Percentiles rank a stretch among this genome's conserved stretches.
These are phyloP conservation scores for Agrocybe chaxingu DNA, from an alignment of 768 basidiomycete species.

Conservation along the genomic window DNA sequence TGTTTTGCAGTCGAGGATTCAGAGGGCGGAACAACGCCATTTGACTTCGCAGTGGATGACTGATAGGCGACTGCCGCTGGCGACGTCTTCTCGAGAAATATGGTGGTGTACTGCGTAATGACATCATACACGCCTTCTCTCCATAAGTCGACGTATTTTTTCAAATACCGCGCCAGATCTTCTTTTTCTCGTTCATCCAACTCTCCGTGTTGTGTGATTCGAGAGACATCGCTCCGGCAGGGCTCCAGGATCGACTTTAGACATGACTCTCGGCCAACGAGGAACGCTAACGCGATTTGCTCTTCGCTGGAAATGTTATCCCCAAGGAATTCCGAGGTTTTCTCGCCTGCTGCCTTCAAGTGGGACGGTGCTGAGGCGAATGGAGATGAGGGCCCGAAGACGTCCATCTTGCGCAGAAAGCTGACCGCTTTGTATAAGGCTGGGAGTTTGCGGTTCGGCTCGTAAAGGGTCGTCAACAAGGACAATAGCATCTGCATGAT, in stretches of 20 bases:
- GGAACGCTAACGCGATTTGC: conserved; percentile 84
- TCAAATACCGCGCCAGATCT: conserved; percentile 74
- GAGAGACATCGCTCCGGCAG: conserved; percentile 43
- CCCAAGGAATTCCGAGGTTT: conserved; percentile 21
- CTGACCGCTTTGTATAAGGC: conserved; percentile 87
- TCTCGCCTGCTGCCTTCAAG: conserved; percentile 19
- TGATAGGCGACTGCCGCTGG: conserved; percentile 8
- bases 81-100: conserved; percentile 71
- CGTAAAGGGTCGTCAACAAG: conserved; percentile 74
- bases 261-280: conserved; percentile 63
- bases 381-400: conserved; percentile 38
- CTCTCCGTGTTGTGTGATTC: conserved; percentile 31
- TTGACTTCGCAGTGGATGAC: conserved; percentile 15
- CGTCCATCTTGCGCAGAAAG: conserved; percentile 82
- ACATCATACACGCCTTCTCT: conserved; percentile 91
- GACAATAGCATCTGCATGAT: conserved; percentile 73
- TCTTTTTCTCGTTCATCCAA: conserved; percentile 61
- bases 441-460: conserved; percentile 81
- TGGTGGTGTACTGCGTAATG: conserved; percentile 83
- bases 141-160: conserved; percentile 88
- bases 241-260: conserved; percentile 57
- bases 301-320: conserved; percentile 48
- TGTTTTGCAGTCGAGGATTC: conserved; percentile 7
- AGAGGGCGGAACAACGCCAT: conserved; percentile 13
- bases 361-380: conserved; percentile 19